A percentile compares a stretch with the other conserved stretches of the same genome.
Conservation (phyloP, 108 stramenopile species). For the Skeletonema menzelii region DNA sequence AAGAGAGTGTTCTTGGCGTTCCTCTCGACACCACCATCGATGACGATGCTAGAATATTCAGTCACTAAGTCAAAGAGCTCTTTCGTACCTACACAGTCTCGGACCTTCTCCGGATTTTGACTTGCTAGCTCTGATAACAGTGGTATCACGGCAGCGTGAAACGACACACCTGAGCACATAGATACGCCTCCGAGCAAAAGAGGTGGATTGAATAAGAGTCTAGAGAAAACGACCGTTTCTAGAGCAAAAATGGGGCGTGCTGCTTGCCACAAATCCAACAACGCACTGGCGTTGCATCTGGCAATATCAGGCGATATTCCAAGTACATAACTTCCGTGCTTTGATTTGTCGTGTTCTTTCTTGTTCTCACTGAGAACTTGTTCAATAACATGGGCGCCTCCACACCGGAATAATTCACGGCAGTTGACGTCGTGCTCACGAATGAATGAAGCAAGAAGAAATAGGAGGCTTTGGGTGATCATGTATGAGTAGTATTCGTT, state of each 20-base stretch:
- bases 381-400: constrained; percentile 72
- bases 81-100: constrained; percentile 58
- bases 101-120: constrained; percentile 60
- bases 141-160: constrained; percentile 64
- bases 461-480: constrained; percentile 48
- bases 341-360: constrained; percentile 22
- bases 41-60: constrained; percentile 36
- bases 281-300: constrained; percentile 47
- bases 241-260: constrained; percentile 56
- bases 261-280: constrained; percentile 66
- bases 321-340: constrained; percentile 29
- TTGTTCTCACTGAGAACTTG: constrained; percentile 48
- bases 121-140: constrained; percentile 56
- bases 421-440: constrained; percentile 71
- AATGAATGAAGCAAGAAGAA: constrained; percentile 63
- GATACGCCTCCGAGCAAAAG: constrained; percentile 61
- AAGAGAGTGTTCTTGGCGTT: constrained; percentile 1
- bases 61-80: constrained; percentile 51
- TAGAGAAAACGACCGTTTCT: constrained; percentile 68
- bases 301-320: constrained; percentile 34
- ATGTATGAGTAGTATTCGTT: constrained; percentile 3
- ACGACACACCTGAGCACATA: constrained; percentile 32
- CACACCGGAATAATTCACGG: constrained; percentile 70
- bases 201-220: constrained; percentile 71
- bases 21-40: constrained; percentile 2